Evolutionary conservation across 257 asterid species (phyloP), one percentile per base, ranked within the genome.

Genomic region (Solanum chilense): DNA sequence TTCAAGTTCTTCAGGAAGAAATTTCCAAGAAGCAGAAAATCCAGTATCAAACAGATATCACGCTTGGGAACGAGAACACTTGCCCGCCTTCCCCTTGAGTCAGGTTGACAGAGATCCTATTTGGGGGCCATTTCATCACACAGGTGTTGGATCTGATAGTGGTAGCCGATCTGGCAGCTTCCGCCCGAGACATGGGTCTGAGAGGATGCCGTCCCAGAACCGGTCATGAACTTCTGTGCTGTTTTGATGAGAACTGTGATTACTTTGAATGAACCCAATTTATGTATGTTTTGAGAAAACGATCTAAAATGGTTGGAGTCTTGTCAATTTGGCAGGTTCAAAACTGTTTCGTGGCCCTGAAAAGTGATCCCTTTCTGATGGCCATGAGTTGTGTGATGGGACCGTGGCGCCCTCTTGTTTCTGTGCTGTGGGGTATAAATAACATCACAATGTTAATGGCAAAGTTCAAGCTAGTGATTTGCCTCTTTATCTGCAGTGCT

Each of bases 141-240:
- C 92, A 39, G 89, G 89, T 83, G 86, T 89, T 84, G 92, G 91
- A 52, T 88, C 95, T 7, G 94, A 90, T 39, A 64, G 85, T 62
- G 91, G 90, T 71, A 87, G 87, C 88, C 88, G 98, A 78, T 71
- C 92, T 14, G 88, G 88, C 85, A 91, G 91, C 88, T 90, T 89
- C 86, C 92, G 94, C 37, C 97, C 89, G 87, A 92, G 98, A 91
- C 95, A 93, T 78, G 98, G 98, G 88, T 88, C 96, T 16, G 97
- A 92, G 85, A 93, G 98, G 92, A 90, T 89, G 95, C 96, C 96
- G 69, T 93, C 95, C 27, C 98, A 94, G 87, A 91, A 92, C 85
- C 94, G 95, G 91, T 90, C 90, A 89, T 93, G 91, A 90, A 87
- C 64, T 87, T 76, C 47, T 75, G 25, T 76, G 86, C 37, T 87